These are phyloP conservation scores for Camellia sinensis DNA, from an alignment of 148 eudicot genomes.

Conservation along the genomic window DNA sequence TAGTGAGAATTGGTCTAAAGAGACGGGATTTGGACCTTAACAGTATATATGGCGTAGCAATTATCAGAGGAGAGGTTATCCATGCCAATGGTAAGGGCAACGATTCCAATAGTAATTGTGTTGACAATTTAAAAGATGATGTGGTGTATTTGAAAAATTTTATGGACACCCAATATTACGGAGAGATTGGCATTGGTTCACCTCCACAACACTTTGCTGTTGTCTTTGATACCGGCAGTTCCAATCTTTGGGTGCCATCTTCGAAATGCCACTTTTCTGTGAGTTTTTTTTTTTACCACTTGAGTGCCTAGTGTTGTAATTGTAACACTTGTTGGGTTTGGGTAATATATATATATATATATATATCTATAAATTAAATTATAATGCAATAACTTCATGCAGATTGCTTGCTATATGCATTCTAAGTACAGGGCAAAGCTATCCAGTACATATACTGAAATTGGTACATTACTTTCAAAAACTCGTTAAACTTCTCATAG, in stretches of 20 bases:
- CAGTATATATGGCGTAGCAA: conserved; percentile 16
- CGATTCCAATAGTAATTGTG: background rate
- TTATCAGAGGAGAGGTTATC: conserved; percentile 9
- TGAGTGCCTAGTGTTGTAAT: background rate
- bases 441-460: conserved; percentile 28
- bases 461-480: conserved; percentile 17
- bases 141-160: conserved; percentile 35
- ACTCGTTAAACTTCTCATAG: background rate
- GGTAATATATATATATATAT: too few species aligned
- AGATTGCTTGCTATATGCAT: conserved; percentile 46
- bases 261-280: conserved; percentile 49
- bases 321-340: background rate
- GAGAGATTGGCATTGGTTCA: conserved; percentile 48
- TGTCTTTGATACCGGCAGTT: conserved; percentile 48
- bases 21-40: conserved; percentile 29
- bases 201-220: conserved; percentile 46
- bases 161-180: conserved; percentile 34
- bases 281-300: conserved; percentile 12
- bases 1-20: conserved; percentile 32
- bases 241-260: conserved; percentile 57
- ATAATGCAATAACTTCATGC: conserved; percentile 14
- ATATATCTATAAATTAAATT: background rate
- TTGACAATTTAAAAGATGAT: conserved; percentile 10
- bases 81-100: background rate
- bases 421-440: conserved; percentile 40